phyloP scores from a whole-genome alignment of 495 filamentous ascomycete species.

The Aspergillus mulundensis region DNA sequence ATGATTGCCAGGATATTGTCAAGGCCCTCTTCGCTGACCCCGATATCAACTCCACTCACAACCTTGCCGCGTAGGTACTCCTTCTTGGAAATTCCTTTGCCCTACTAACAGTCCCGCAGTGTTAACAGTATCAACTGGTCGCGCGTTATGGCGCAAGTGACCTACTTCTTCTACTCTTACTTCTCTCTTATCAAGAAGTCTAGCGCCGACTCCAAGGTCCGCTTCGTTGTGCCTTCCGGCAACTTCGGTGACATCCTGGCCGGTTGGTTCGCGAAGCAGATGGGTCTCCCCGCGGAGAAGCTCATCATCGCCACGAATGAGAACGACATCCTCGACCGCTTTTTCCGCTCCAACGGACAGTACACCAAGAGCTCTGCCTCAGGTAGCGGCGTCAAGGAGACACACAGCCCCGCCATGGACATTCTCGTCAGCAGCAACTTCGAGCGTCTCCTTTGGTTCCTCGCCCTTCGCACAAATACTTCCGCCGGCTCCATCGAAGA shows the following conservation, averaged over 20 bases:
- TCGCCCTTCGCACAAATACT: constrained; percentile 56
- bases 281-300: constrained; percentile 83
- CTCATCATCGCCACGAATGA: constrained; percentile 88
- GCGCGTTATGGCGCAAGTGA: constrained; percentile 88
- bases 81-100: not conserved
- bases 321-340: constrained; percentile 79
- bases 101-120: not conserved
- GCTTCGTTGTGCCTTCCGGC: constrained; percentile 82
- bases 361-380: constrained; percentile 61
- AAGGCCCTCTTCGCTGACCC: constrained; percentile 87
- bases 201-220: constrained; percentile 53
- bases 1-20: constrained; percentile 93
- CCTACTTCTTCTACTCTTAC: constrained; percentile 90
- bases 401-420: constrained; percentile 90
- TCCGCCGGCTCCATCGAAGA: constrained; percentile 24
- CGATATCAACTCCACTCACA: constrained; percentile 65
- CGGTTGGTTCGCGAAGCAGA: constrained; percentile 83
- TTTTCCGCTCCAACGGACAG: constrained; percentile 67
- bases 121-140: constrained; percentile 92
- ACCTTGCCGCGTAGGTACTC: constrained; percentile 58
- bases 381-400: constrained; percentile 67
- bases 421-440: constrained; percentile 95
- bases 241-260: constrained; percentile 98
- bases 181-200: constrained; percentile 62
- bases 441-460: constrained; percentile 91